These are phyloP conservation scores for Phytophthora pistaciae DNA, from an alignment of 352 stramenopile genomes.

Conservation along the genomic window DNA sequence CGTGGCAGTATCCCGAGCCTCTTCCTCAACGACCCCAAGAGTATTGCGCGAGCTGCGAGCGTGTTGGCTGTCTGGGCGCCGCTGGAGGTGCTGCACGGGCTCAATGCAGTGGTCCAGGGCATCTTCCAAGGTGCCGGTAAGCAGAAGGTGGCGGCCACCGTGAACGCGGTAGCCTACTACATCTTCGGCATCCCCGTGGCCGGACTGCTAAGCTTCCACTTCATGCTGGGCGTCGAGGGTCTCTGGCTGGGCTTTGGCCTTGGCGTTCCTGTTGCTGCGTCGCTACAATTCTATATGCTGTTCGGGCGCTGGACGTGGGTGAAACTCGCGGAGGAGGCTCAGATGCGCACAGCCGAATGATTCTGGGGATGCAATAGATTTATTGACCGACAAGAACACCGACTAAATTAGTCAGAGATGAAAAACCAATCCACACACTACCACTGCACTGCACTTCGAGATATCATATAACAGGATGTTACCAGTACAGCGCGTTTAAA, in stretches of 20 bases:
- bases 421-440: too few species aligned
- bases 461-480: too few species aligned
- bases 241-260: constrained; percentile 67
- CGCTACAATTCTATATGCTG: constrained; percentile 47
- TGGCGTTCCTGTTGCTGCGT: constrained; percentile 46
- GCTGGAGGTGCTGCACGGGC: constrained; percentile 59
- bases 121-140: constrained; percentile 73
- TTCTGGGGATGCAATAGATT: not conserved
- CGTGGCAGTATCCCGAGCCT: constrained; percentile 36
- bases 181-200: constrained; percentile 75
- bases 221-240: constrained; percentile 56
- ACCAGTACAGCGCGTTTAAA: too few species aligned
- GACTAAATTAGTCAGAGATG: not conserved
- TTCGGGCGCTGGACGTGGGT: constrained; percentile 48
- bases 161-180: constrained; percentile 84
- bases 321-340: constrained; percentile 46
- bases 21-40: constrained; percentile 54
- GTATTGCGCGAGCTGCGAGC: constrained; percentile 45
- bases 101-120: constrained; percentile 65
- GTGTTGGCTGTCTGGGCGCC: constrained; percentile 56
- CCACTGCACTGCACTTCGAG: too few species aligned
- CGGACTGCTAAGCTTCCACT: constrained; percentile 60
- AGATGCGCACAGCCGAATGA: constrained; percentile 45
- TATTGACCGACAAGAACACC: constrained; percentile 3
- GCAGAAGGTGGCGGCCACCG: constrained; percentile 64